Conservation (phyloP, 2,329 filamentous ascomycete species). For the Sporothrix humicola region DNA sequence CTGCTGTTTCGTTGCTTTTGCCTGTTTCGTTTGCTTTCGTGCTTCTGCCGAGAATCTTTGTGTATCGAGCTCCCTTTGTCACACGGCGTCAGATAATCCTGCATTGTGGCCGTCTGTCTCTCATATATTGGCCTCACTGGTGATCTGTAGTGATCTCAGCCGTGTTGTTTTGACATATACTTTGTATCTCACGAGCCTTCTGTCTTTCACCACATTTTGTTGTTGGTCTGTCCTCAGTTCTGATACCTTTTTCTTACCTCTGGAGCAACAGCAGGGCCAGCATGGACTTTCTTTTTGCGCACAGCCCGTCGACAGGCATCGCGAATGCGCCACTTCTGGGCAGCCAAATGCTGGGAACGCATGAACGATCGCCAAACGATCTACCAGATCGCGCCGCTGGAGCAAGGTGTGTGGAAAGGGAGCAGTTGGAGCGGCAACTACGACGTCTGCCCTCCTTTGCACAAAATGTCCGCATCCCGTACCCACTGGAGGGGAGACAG, state of each 20-base stretch:
- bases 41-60: background rate
- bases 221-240: background rate
- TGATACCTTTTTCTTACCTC: background rate
- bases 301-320: background rate
- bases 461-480: constrained; percentile 5
- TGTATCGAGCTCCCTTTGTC: background rate
- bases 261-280: background rate
- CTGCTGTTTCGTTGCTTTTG: background rate
- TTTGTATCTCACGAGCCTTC: background rate
- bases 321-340: background rate
- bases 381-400: constrained; percentile 10
- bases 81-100: background rate
- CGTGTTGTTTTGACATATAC: background rate
- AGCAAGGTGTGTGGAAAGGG: background rate
- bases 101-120: background rate
- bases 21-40: background rate
- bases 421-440: background rate
- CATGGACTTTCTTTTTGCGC: background rate
- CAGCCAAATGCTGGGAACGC: constrained; percentile 18
- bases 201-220: background rate
- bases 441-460: background rate
- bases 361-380: constrained; percentile 28
- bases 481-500: background rate
- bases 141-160: background rate
- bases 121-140: background rate